These are phyloP conservation scores for Wickerhamiella spandovensis DNA, from an alignment of 805 yeast species.

Conservation along the genomic window DNA sequence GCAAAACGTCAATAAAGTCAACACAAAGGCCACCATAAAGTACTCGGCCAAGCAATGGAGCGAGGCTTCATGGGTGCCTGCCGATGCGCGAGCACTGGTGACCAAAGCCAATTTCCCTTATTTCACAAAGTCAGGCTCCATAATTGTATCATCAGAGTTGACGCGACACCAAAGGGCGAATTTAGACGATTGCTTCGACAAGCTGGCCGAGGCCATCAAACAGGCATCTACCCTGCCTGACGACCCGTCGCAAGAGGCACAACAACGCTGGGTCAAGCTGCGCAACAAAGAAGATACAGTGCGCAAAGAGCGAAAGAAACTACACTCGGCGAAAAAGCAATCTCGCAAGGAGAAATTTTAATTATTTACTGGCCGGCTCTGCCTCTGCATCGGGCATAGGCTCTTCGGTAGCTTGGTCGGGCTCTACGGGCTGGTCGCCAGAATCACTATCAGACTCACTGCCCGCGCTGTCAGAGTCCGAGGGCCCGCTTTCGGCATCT, in stretches of 20 bases:
- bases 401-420: neutral
- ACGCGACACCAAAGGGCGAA: conserved; percentile 48
- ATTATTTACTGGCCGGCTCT: neutral
- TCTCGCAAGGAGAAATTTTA: conserved; percentile 16
- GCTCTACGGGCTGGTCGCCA: neutral
- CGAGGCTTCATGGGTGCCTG: conserved; percentile 47
- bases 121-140: conserved; percentile 39
- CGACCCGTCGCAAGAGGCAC: conserved; percentile 35
- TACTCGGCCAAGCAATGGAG: conserved; percentile 34
- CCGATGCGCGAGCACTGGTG: conserved; percentile 31
- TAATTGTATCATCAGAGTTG: conserved; percentile 48
- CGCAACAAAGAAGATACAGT: conserved; percentile 24
- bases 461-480: neutral
- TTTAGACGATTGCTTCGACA: conserved; percentile 43
- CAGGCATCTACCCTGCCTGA: conserved; percentile 33
- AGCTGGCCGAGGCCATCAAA: conserved; percentile 41
- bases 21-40: conserved; percentile 51
- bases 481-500: neutral
- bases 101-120: conserved; percentile 32
- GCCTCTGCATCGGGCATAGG: neutral
- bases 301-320: conserved; percentile 28
- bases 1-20: conserved; percentile 64
- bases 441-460: neutral
- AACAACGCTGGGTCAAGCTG: conserved; percentile 37
- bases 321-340: conserved; percentile 28